These are phyloP conservation scores for Mortierella sp. DNA, from an alignment of 371 early-diverging fungal genomes.

Conservation along the genomic window DNA sequence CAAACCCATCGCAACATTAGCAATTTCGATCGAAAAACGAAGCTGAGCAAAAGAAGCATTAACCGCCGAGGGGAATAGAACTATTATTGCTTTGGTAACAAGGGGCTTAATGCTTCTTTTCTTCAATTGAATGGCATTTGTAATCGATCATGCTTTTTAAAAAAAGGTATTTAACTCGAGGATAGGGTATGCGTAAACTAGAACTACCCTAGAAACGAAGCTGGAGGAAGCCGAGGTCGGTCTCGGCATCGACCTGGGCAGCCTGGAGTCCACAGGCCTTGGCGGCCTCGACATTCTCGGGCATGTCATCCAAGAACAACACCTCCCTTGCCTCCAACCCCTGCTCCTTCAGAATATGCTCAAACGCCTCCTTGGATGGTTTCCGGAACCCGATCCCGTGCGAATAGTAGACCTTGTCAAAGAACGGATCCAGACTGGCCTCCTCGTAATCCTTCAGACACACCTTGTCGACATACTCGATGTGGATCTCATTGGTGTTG, in stretches of 20 bases:
- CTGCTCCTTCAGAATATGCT: constrained; percentile 37
- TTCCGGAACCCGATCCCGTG: constrained; percentile 47
- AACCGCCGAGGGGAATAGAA: no score
- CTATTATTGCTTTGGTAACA: no score
- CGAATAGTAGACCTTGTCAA: constrained; percentile 49
- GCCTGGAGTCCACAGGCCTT: constrained; percentile 48
- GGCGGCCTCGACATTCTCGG: constrained; percentile 49
- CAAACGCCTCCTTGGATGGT: constrained; percentile 52
- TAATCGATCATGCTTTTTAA: no score
- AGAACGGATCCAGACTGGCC: constrained; percentile 30
- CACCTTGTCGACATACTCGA: constrained; percentile 37
- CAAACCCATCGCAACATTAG: no score
- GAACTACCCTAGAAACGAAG: constrained; percentile 32
- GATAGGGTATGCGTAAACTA: neutral
- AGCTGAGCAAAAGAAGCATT: no score
- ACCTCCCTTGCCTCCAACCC: constrained; percentile 30
- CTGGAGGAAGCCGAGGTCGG: constrained; percentile 46
- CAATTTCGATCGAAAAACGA: no score
- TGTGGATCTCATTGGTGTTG: constrained; percentile 52
- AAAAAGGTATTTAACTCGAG: neutral
- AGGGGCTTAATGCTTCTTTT: neutral
- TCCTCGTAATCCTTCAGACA: constrained; percentile 39
- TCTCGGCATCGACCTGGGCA: constrained; percentile 52
- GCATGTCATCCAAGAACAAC: constrained; percentile 50
- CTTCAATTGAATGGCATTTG: neutral